Base-by-base conservation (phyloP, 208 protist species). In the Leptomonas seymouri region DNA sequence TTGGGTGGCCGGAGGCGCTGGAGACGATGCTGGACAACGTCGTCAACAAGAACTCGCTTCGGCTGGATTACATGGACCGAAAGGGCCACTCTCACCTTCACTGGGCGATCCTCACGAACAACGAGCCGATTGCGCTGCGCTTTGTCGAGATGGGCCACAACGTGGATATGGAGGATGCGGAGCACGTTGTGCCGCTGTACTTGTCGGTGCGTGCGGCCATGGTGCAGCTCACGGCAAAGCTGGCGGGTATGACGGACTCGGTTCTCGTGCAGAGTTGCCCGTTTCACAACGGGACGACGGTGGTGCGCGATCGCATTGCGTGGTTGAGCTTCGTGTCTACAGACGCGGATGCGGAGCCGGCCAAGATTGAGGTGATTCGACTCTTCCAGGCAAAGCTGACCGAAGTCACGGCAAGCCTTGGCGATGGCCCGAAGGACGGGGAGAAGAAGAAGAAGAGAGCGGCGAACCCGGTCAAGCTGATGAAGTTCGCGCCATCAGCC, bases 401-500 rank as follows among this genome's bases (percentile, higher is more conserved):
- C 42, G 78, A 84, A 56, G 78, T 95, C 6, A 67, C 73, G n/a
- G 59, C 25, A 7, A 61, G 48, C 31, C 74, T 80, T 16, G 76
- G 69, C 44, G 59, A 60, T 14, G 68, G 60, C 39, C 63, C 61
- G 3, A 49, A 54, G 28, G 71, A 41, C 20, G 30, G 67, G 6
- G 61, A 53, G 45, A 80, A 76, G 60, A 81, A 79, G 78, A 86
- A 84, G 79, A 87, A 86, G 83, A 76, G 79, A 55, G 41, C 42
- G 8, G 71, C 62, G 23, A 42, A 51, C 20, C 50, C 57, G 7
- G 56, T 85, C 51, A 90, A 89, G 80, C 69, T 68, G 59, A 95
- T 95, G 86, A 88, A 90, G 21, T 62, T 95, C 41, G 89, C 89
- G 18, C 89, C 89, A 27, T 95, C 89, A 0, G 89, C 89, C 7